phyloP scores from a whole-genome alignment of 331 rosid genomes.

The Erythrophleum ivorense region DNA sequence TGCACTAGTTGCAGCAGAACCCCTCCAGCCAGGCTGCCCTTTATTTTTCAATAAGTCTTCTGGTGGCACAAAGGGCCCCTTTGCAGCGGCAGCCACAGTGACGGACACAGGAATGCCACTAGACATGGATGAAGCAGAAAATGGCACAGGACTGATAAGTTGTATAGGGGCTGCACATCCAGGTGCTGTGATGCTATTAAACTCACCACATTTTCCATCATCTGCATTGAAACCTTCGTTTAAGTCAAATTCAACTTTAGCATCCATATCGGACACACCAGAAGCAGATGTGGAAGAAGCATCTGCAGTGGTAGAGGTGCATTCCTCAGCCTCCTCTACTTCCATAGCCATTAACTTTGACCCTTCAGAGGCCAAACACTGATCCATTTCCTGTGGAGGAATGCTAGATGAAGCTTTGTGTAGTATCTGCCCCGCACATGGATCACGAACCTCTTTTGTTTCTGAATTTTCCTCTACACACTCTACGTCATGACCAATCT shows the following conservation, averaged over 20 bases:
- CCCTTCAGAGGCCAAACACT: slow-evolving; percentile 36
- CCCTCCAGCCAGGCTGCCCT: slow-evolving; percentile 89
- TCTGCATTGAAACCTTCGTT: slow-evolving; percentile 75
- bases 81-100: slow-evolving; percentile 85
- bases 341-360: slow-evolving; percentile 38
- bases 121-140: slow-evolving; percentile 59
- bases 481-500: slow-evolving; percentile 41
- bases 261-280: slow-evolving; percentile 48
- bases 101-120: slow-evolving; percentile 64
- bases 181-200: slow-evolving; percentile 38
- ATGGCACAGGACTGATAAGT: slow-evolving; percentile 58
- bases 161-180: slow-evolving; percentile 53
- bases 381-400: slow-evolving; percentile 45
- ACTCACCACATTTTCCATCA: slow-evolving; percentile 60
- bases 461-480: slow-evolving; percentile 39
- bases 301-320: slow-evolving; percentile 41
- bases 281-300: slow-evolving; percentile 42
- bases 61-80: slow-evolving; percentile 69
- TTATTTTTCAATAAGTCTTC: slow-evolving; percentile 70
- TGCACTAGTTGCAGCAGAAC: slow-evolving; percentile 94
- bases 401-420: neutral
- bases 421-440: slow-evolving; percentile 2
- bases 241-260: slow-evolving; percentile 74
- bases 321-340: slow-evolving; percentile 44
- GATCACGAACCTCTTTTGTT: slow-evolving; percentile 36